These are phyloP conservation scores for Podospora pseudocomata DNA, from an alignment of 495 filamentous ascomycete species.

Conservation along the genomic window DNA sequence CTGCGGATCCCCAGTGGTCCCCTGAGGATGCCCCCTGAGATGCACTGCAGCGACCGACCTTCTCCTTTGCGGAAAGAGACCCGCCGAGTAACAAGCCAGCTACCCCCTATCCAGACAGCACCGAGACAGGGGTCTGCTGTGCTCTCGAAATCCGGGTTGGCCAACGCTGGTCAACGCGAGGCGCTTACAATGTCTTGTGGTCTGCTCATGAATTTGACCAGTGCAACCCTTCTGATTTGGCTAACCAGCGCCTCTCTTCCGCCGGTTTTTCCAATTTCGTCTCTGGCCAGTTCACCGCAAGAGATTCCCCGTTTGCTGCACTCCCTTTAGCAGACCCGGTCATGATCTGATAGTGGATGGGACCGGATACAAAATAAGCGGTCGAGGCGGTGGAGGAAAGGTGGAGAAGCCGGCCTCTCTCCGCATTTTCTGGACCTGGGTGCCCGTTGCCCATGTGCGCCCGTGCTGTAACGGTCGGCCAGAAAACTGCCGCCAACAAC, in stretches of 20 bases:
- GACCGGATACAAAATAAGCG: not conserved
- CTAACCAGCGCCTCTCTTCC: not conserved
- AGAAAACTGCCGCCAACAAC: slow-evolving; percentile 2
- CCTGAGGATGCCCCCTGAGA: not conserved
- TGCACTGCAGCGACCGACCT: not conserved
- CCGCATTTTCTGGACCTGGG: slow-evolving; percentile 5
- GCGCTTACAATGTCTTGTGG: slow-evolving; percentile 11
- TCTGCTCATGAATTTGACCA: not conserved
- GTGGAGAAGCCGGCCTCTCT: slow-evolving; percentile 1
- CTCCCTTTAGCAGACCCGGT: not conserved
- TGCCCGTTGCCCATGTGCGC: too few relatives aligned
- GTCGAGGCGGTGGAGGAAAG: slow-evolving; percentile 1
- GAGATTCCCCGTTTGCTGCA: not conserved
- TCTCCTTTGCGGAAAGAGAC: slow-evolving; percentile 4
- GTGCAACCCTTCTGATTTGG: slow-evolving; percentile 12
- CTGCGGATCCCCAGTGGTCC: slow-evolving; percentile 16
- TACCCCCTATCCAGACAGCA: slow-evolving; percentile 14
- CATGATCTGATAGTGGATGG: not conserved
- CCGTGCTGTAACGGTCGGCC: not conserved
- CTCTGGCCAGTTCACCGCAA: not conserved
- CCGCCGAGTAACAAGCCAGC: not conserved
- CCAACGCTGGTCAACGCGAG: not conserved
- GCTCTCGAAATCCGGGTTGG: slow-evolving; percentile 11
- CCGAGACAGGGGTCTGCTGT: slow-evolving; percentile 4
- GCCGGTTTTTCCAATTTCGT: not conserved